phyloP scores from a whole-genome alignment of 352 stramenopile genomes.

The Phytophthora sojae region DNA sequence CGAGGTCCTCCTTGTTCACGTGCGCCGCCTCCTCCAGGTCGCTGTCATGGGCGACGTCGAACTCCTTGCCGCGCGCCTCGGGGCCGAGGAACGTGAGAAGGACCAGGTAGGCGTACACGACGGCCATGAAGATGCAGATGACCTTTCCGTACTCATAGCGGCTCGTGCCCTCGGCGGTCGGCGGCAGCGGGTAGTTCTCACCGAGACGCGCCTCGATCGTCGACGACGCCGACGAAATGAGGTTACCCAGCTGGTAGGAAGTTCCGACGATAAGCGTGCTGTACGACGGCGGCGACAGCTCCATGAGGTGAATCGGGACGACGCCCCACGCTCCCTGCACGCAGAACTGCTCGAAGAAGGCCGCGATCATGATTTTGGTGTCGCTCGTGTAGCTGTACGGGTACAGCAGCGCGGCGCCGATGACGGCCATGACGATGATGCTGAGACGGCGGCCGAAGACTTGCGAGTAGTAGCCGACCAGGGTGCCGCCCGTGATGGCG shows the following conservation, averaged over 20 bases:
- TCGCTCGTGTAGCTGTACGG: constrained; percentile 52
- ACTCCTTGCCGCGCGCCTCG: constrained; percentile 55
- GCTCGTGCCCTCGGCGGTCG: constrained; percentile 25
- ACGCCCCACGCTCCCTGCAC: constrained; percentile 61
- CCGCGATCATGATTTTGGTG: constrained; percentile 37
- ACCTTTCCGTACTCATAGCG: constrained; percentile 62
- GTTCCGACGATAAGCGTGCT: constrained; percentile 56
- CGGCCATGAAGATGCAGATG: constrained; percentile 51
- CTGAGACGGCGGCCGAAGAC: constrained; percentile 51
- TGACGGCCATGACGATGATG: constrained; percentile 42
- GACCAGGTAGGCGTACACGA: constrained; percentile 55
- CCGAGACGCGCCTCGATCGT: constrained; percentile 56
- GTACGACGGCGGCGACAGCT: constrained; percentile 57
- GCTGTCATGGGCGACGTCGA: constrained; percentile 45
- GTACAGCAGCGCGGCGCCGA: constrained; percentile 49
- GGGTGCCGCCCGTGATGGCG: constrained; percentile 47
- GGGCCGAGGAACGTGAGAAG: constrained; percentile 48
- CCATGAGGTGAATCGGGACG: constrained; percentile 65
- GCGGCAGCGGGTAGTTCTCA: constrained; percentile 51
- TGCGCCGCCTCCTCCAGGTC: constrained; percentile 42
- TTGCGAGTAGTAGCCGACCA: constrained; percentile 61
- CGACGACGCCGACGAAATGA: constrained; percentile 57
- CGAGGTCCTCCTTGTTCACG: constrained; percentile 43
- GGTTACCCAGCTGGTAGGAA: constrained; percentile 59
- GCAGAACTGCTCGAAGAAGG: constrained; percentile 59